A percentile compares a stretch with the other conserved stretches of the same genome.
Evolutionary conservation across 768 basidiomycete species (phyloP).

Genomic region (Strobilomyces confusus): DNA sequence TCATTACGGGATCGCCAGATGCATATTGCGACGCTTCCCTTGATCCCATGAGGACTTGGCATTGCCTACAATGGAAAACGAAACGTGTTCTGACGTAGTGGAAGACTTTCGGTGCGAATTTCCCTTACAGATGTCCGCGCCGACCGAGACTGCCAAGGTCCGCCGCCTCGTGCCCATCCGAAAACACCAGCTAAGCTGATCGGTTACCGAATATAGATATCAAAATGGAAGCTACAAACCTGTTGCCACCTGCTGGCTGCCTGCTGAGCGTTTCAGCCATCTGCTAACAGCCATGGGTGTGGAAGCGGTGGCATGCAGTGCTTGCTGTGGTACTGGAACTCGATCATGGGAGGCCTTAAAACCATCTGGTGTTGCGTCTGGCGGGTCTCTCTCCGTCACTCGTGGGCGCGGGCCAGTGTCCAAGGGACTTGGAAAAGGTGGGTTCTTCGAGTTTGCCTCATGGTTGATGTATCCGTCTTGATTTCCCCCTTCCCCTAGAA

Average conservation of each 20-base stretch:
- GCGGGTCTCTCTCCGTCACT: background rate
- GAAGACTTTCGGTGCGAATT: background rate
- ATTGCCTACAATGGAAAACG: background rate
- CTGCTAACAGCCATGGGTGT: constrained; percentile 1
- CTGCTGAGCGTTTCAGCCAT: background rate
- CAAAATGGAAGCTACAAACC: background rate
- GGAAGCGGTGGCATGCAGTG: constrained; percentile 14
- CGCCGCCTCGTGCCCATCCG: background rate
- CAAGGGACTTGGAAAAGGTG: background rate
- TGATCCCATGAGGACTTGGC: background rate
- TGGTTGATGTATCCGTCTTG: background rate
- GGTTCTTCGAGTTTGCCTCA: background rate
- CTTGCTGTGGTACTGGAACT: constrained; percentile 12
- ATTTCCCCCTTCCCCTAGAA: background rate
- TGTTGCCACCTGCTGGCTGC: background rate
- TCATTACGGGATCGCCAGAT: background rate
- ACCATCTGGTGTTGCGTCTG: background rate
- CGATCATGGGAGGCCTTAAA: background rate
- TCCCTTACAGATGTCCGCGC: background rate
- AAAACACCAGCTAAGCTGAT: background rate
- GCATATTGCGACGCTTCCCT: background rate
- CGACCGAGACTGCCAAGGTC: background rate
- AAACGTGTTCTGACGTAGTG: background rate
- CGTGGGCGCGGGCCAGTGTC: background rate
- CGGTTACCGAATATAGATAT: background rate